Base-by-base conservation (phyloP, 306 rosid genomes). In the Rubus parviflorus region DNA sequence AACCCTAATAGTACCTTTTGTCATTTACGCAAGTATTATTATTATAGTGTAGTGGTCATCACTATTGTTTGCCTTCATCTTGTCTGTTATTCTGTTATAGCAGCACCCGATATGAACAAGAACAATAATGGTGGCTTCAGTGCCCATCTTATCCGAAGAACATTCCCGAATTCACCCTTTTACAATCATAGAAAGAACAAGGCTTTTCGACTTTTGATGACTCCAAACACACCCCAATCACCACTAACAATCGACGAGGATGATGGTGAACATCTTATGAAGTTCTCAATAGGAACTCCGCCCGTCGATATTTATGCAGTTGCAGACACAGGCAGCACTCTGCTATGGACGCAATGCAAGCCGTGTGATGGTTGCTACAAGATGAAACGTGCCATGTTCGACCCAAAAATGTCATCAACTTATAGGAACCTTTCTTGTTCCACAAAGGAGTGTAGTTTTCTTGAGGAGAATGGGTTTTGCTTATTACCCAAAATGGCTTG, bases 301-400 rank as follows among this genome's bases (percentile, higher is more conserved):
- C 87, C 95, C 0, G 57, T 69, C 25, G 87, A 86, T 60, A 66
- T 90, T 13, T 90, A 88, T 76, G 89, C 82, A 40, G 75, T 83
- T 73, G 72, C 78, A 4, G 92, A 90, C 78, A 90, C 95, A 5
- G 88, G 95, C 1, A 88, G 90, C 49, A 87, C 79, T 61, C 84
- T 86, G 1, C 25, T 85, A 4, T 90, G 92, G 95, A 70, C 86
- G 40, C 94, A 90, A 19, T 90, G 95, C 30, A 3, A 60, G 6
- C 90, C 95, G 2, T 90, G 88, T n/a, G 0, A 45, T 0, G 9
- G 37, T 46, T 88, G 90, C 37, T 90, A 77, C 19, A 76, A 69
- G 58, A 92, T 84, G 61, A 84, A 43, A 60, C 67, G 53, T 41
- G 87, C 84, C 4, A 77, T 76, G 80, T 90, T 83, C 76, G 79